Evolutionary conservation across 257 asterid genomes (phyloP).

Genomic region (Cordia subcordata): DNA sequence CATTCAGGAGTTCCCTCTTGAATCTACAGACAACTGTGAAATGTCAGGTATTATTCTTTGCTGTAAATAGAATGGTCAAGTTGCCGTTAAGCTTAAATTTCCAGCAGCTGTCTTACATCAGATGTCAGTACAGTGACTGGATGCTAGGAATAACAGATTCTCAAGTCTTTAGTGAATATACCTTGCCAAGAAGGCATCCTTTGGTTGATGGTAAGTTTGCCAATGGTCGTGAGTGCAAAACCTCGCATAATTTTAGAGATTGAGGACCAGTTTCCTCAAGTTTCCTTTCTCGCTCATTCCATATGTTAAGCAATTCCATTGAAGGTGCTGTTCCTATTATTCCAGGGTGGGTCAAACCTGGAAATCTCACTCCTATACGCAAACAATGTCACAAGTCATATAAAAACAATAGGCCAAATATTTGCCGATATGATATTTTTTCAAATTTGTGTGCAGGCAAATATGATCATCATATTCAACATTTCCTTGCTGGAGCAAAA

Average conservation of each 20-base stretch:
- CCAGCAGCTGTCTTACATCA: too few relatives aligned
- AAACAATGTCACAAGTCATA: not conserved
- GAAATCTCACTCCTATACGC: slow-evolving; percentile 73
- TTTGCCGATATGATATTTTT: too few relatives aligned
- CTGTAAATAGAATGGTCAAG: not conserved
- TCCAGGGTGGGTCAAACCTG: slow-evolving; percentile 92
- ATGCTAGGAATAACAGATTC: not conserved
- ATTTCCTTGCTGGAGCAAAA: not conserved
- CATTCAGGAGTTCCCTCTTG: slow-evolving; percentile 71
- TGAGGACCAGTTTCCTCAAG: slow-evolving; percentile 66
- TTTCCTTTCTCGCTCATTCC: slow-evolving; percentile 78
- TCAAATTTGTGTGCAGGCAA: too few relatives aligned
- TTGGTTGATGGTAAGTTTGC: slow-evolving; percentile 79
- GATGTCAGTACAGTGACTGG: not conserved
- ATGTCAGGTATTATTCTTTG: not conserved
- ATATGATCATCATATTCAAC: not conserved
- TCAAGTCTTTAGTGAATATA: slow-evolving; percentile 9
- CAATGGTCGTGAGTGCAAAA: slow-evolving; percentile 75
- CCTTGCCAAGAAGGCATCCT: slow-evolving; percentile 95
- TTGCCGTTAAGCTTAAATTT: not conserved
- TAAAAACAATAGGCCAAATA: not conserved
- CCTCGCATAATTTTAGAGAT: slow-evolving; percentile 72
- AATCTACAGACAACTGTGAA: slow-evolving; percentile 39
- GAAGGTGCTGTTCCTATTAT: slow-evolving; percentile 96
- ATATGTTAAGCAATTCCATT: slow-evolving; percentile 64